Evolutionary conservation across 192 early-diverging fungal genomes (phyloP).

Genomic region (Backusella tarrabulga): DNA sequence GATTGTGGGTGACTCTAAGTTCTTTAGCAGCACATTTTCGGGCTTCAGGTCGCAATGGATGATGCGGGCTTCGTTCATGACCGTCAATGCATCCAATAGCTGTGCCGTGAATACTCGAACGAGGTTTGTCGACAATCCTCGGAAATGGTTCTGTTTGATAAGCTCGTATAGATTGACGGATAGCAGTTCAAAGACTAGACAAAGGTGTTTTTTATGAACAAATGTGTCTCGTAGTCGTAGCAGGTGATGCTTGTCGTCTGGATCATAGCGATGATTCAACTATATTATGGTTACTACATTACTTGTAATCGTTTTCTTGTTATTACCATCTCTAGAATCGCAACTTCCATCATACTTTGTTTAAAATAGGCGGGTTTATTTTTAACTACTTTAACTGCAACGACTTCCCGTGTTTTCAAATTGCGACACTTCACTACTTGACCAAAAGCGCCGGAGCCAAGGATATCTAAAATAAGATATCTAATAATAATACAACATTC

Average conservation of each 20-base stretch:
- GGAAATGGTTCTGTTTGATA: conserved; percentile 96
- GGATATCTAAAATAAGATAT: conserved; percentile 89
- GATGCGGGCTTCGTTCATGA: conserved; percentile 84
- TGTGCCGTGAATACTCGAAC: conserved; percentile 92
- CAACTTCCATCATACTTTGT: conserved; percentile 96
- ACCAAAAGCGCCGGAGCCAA: conserved; percentile 98
- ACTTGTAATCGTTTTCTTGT: conserved; percentile 28
- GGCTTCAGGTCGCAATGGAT: conserved; percentile 99
- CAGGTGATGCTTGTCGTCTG: conserved; percentile 86
- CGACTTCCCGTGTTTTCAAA: conserved; percentile 87
- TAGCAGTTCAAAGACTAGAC: conserved; percentile 95
- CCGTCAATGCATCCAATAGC: conserved; percentile 86
- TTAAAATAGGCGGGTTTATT: conserved; percentile 98
- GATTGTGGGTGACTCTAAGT: conserved; percentile 85
- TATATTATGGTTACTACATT: conserved; percentile 38
- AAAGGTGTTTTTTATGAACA: conserved; percentile 90
- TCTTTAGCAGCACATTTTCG: conserved; percentile 93
- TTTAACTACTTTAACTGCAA: conserved; percentile 98
- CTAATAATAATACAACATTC: conserved; percentile 45
- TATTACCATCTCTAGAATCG: conserved; percentile 81
- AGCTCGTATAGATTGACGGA: conserved; percentile 97
- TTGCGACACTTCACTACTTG: conserved; percentile 98
- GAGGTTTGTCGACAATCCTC: conserved; percentile 92
- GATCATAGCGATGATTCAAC: conserved; percentile 89
- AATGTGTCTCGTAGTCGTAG: conserved; percentile 90